phyloP scores from a whole-genome alignment of 768 basidiomycete genomes.

The Porpolomopsis calyptriformis region DNA sequence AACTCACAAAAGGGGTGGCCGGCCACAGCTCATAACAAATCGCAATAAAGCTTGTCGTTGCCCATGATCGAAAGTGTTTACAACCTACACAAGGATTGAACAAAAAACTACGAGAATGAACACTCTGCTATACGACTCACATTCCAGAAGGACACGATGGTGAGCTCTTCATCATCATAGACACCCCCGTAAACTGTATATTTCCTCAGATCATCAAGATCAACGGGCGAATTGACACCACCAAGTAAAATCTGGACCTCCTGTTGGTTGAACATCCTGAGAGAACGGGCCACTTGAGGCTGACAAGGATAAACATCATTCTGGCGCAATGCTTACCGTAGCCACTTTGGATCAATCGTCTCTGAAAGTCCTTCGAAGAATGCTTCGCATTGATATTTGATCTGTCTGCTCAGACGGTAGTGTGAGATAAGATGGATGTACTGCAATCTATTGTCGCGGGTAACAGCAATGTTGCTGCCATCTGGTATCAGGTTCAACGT shows the following conservation, averaged over 20 bases:
- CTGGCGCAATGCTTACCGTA: conserved; percentile 41
- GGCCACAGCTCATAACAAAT: conserved; percentile 88
- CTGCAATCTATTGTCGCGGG: conserved; percentile 77
- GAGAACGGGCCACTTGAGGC: not conserved
- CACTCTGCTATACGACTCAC: conserved; percentile 26
- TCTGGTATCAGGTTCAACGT: conserved; percentile 71
- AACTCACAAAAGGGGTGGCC: conserved; percentile 75
- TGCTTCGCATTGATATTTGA: conserved; percentile 69
- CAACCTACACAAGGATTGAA: conserved; percentile 39
- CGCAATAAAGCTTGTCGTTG: conserved; percentile 69
- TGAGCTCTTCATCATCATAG: conserved; percentile 58
- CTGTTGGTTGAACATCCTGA: conserved; percentile 94
- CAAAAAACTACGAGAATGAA: not conserved
- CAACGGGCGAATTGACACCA: conserved; percentile 76
- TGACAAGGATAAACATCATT: not conserved
- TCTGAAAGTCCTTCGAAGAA: conserved; percentile 91
- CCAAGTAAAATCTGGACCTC: conserved; percentile 89
- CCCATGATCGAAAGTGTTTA: conserved; percentile 69
- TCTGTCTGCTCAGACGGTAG: conserved; percentile 82
- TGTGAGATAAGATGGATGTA: conserved; percentile 88
- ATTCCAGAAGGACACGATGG: conserved; percentile 77
- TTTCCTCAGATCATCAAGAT: conserved; percentile 66
- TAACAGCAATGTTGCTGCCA: conserved; percentile 76
- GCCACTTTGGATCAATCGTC: conserved; percentile 86
- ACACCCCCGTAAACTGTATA: conserved; percentile 80